phyloP scores from a whole-genome alignment of 345 rosid genomes.

The Sonneratia caseolaris region DNA sequence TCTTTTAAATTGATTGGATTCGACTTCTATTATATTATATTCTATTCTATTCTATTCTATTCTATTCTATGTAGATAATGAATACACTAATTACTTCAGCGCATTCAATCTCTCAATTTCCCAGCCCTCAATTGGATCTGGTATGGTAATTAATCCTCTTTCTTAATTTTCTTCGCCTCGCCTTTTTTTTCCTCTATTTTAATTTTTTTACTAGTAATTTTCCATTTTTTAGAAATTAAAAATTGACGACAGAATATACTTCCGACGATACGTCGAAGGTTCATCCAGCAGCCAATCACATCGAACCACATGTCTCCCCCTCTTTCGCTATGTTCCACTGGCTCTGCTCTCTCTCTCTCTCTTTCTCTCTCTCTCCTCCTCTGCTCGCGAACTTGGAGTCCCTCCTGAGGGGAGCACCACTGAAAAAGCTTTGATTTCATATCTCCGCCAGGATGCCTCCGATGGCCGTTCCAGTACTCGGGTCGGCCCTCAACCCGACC shows the following conservation, averaged over 20 bases:
- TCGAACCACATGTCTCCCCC: background rate
- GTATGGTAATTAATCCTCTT: no score
- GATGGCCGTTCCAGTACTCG: conserved; percentile 21
- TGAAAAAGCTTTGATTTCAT: background rate
- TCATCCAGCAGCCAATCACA: background rate
- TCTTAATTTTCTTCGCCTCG: no score
- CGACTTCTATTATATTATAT: no score
- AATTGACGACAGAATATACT: background rate
- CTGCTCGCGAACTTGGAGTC: background rate
- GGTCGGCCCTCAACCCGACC: conserved; percentile 17
- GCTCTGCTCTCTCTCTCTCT: background rate
- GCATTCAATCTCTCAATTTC: no score
- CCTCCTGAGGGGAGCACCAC: background rate
- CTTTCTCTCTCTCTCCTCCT: background rate
- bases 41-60: no score
- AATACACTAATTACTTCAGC: no score
- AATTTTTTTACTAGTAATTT: background rate
- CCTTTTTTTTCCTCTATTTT: no score
- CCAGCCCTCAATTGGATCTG: no score
- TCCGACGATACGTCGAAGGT: background rate
- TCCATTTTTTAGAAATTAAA: background rate
- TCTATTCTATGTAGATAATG: no score
- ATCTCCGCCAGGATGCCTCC: conserved; percentile 18
- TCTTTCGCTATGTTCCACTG: background rate
- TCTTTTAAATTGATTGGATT: no score